Evolutionary conservation across 73 alveolate genomes (phyloP).

Genomic region (Paramecium sonneborni): DNA sequence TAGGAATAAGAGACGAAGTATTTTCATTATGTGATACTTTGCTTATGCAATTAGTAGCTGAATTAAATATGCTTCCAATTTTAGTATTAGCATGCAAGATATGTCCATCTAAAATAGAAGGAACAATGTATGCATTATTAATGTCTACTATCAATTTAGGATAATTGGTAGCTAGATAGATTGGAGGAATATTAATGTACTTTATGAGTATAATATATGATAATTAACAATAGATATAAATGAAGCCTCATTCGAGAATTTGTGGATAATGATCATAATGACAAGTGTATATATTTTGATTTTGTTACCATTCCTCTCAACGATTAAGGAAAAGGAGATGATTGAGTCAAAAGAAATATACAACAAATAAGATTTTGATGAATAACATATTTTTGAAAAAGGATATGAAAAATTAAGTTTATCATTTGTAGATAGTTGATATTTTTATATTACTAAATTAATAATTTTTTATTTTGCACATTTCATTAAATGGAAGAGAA

Average conservation of each 20-base stretch:
- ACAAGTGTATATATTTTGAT: slow-evolving; percentile 57
- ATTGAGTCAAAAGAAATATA: not conserved
- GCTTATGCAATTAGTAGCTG: slow-evolving; percentile 66
- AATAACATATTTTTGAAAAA: not conserved
- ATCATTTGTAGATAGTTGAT: slow-evolving; percentile 45
- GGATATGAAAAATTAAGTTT: slow-evolving; percentile 36
- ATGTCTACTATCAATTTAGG: slow-evolving; percentile 84
- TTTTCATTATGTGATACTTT: slow-evolving; percentile 59
- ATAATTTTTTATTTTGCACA: not conserved
- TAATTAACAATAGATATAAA: slow-evolving; percentile 68
- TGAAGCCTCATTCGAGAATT: slow-evolving; percentile 67
- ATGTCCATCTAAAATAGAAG: slow-evolving; percentile 88
- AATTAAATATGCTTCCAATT: slow-evolving; percentile 82
- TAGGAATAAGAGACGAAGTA: slow-evolving; percentile 70
- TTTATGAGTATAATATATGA: slow-evolving; percentile 53
- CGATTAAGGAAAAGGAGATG: slow-evolving; percentile 48
- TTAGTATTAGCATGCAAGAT: slow-evolving; percentile 83
- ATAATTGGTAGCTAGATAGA: slow-evolving; percentile 70
- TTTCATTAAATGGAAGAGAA: not conserved
- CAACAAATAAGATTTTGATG: not conserved
- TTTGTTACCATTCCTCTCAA: not conserved
- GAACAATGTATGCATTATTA: slow-evolving; percentile 85
- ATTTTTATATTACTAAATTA: slow-evolving; percentile 6
- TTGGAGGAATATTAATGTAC: slow-evolving; percentile 82
- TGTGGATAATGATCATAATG: slow-evolving; percentile 78